Base-by-base conservation (phyloP, 75 land plant genomes). In the Ceratopteris richardii region DNA sequence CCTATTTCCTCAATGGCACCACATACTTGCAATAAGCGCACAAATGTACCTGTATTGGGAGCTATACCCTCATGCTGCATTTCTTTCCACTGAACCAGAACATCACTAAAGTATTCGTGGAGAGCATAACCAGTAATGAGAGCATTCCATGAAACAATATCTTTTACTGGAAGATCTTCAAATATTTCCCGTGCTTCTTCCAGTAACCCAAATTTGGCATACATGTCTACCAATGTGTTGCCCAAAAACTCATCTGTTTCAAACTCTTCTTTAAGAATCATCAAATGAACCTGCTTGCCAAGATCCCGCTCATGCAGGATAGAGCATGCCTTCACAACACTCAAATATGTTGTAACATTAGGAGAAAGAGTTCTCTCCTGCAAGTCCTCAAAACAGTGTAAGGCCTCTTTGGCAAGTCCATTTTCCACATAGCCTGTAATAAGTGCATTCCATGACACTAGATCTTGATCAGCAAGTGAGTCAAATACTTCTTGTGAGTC, bases 381-480 rank as follows among this genome's bases (percentile, higher is more conserved):
- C 41, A 82, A 52, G n/a, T 68, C 40, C 27, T 55, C 33, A 44
- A 71, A 84, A 53, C 69, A 42, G 1, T 39, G 39, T 37, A 81
- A 50, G 19, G 79, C 78, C 20, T 68, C 56, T 26, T 52, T 33
- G 1, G 65, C 63, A 39, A 70, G 56, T 22, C 81, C 88, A 50
- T 23, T 31, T 18, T 81, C 80, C 1, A 79, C 56, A 73, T 70
- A 82, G 2, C 74, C 86, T 33, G 64, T 63, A 36, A 85, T 82
- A 63, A 85, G 27, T 36, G 86, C 70, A 76, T 73, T 85, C 79
- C 85, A 85, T 36, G 79, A 69, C 14, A 82, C 74, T 19, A 75
- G 41, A 64, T 82, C 81, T 63, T 44, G 68, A 25, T 14, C 42
- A 16, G 31, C n/a, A 51, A 80, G 46, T 1, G 41, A 43, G 41